These are phyloP conservation scores for Vigna angularis DNA, from an alignment of 306 rosid species.

Conservation along the genomic window DNA sequence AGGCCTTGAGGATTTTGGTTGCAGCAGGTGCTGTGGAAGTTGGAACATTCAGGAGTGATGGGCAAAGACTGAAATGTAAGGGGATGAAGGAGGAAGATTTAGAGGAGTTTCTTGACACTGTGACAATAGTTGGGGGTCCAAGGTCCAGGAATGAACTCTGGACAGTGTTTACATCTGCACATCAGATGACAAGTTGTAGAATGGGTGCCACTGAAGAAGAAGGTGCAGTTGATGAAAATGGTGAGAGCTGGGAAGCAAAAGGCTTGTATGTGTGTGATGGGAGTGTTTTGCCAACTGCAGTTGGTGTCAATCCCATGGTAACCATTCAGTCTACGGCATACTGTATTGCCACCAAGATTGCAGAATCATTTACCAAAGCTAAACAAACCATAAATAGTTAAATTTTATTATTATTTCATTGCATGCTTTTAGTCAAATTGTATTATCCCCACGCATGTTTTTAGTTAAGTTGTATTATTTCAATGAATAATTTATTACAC, in stretches of 20 bases:
- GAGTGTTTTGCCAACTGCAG: slow-evolving; percentile 81
- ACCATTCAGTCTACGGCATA: slow-evolving; percentile 89
- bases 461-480: neutral
- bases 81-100: slow-evolving; percentile 67
- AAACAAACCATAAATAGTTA: neutral
- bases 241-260: slow-evolving; percentile 92
- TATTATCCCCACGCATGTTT: neutral
- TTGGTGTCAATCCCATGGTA: slow-evolving; percentile 97
- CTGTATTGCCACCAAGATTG: slow-evolving; percentile 79
- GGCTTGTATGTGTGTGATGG: slow-evolving; percentile 89
- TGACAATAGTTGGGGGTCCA: slow-evolving; percentile 67
- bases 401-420: too few relatives aligned
- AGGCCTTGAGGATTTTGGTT: slow-evolving; percentile 74
- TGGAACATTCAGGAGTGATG: slow-evolving; percentile 93
- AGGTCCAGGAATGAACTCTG: slow-evolving; percentile 64
- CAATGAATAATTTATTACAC: too few relatives aligned
- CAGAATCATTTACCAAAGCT: slow-evolving; percentile 54
- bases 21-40: slow-evolving; percentile 95
- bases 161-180: slow-evolving; percentile 68
- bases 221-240: slow-evolving; percentile 84
- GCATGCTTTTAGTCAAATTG: neutral
- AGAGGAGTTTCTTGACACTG: slow-evolving; percentile 78
- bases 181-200: slow-evolving; percentile 86
- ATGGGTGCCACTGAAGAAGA: slow-evolving; percentile 71
- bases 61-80: slow-evolving; percentile 71